Percentiles rank a stretch among this genome's conserved stretches.
Conservation (phyloP, 2,329 filamentous ascomycete genomes). For the Botrytis byssoidea region DNA sequence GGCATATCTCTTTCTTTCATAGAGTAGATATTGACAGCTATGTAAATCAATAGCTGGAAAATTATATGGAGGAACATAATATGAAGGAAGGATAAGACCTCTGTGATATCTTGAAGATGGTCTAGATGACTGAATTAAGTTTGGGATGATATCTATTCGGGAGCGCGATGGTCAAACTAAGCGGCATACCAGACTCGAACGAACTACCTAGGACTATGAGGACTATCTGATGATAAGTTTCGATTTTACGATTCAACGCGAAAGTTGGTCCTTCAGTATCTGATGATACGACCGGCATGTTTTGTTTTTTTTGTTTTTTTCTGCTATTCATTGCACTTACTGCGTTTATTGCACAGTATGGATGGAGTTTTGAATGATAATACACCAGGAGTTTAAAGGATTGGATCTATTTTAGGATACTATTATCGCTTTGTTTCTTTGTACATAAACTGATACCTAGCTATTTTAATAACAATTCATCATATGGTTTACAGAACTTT, state of each 20-base stretch:
- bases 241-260: background rate
- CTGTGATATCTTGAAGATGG: background rate
- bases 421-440: background rate
- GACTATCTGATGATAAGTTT: background rate
- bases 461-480: background rate
- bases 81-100: background rate
- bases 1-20: constrained; percentile 60
- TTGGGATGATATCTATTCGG: background rate
- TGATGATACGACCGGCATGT: background rate
- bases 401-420: background rate
- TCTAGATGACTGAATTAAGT: background rate
- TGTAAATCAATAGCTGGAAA: background rate
- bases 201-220: background rate
- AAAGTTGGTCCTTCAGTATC: background rate
- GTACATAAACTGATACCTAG: background rate
- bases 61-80: background rate
- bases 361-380: background rate
- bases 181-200: background rate
- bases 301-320: background rate
- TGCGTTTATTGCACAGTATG: background rate
- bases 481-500: background rate
- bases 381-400: background rate
- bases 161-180: background rate
- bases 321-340: background rate
- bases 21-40: constrained; percentile 59